These are phyloP conservation scores for Apiospora aurea DNA, from an alignment of 2,329 filamentous ascomycete species.

Conservation along the genomic window DNA sequence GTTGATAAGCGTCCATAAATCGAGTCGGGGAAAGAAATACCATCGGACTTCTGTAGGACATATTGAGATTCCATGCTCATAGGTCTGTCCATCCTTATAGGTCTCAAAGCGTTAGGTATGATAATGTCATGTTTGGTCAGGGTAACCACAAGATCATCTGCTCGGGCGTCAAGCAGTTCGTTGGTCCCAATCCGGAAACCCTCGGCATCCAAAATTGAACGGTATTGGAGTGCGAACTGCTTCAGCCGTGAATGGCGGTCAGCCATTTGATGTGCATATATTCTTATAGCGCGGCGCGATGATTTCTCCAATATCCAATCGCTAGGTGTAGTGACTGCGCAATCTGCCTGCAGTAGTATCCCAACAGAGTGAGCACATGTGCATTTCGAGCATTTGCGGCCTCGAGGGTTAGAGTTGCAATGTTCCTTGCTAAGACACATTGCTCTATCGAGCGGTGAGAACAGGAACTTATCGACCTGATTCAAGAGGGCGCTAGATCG, in stretches of 20 bases:
- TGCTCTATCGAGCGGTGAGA: background rate
- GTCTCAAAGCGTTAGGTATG: background rate
- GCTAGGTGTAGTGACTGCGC: background rate
- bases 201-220: background rate
- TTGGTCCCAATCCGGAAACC: accelerated
- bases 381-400: background rate
- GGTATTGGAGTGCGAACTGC: background rate
- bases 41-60: no score
- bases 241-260: background rate
- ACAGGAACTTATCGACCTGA: background rate
- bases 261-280: background rate
- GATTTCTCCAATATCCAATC: background rate
- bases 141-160: background rate
- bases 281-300: background rate
- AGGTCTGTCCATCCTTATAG: no score
- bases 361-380: no score
- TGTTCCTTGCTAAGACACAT: background rate
- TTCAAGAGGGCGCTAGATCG: background rate
- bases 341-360: background rate
- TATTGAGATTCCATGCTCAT: no score
- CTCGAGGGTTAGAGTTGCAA: background rate
- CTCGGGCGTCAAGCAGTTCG: background rate
- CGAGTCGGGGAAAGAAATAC: background rate
- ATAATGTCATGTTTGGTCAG: background rate
- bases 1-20: background rate